Conservation (phyloP, 345 rosid genomes). For the Eucalyptus erythrocorys region DNA sequence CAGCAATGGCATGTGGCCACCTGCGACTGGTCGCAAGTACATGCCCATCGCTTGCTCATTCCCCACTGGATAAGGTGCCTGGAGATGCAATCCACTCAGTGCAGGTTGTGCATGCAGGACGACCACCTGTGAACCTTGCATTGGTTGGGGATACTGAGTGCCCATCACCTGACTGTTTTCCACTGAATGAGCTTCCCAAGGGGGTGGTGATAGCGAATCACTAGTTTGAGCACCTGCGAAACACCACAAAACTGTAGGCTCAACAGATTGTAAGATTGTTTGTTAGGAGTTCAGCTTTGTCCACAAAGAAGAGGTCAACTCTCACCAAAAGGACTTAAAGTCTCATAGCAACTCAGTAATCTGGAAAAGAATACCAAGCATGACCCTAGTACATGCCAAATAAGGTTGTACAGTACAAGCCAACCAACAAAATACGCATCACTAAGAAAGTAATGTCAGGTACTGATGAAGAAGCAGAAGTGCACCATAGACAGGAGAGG, state of each 20-base stretch:
- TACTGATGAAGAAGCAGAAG: neutral
- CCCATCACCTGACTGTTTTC: conserved; percentile 39
- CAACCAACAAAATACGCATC: neutral
- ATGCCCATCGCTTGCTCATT: conserved; percentile 42
- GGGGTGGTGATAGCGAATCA: conserved; percentile 82
- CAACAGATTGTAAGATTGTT: neutral
- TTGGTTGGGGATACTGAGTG: conserved; percentile 45
- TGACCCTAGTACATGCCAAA: neutral
- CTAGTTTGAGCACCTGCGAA: conserved; percentile 45
- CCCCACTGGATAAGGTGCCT: conserved; percentile 26
- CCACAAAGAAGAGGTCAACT: neutral
- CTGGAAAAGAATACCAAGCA: neutral
- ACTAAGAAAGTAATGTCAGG: neutral
- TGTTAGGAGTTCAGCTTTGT: neutral
- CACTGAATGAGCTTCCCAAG: conserved; percentile 83
- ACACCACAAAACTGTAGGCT: conserved; percentile 1
- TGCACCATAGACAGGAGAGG: conserved; percentile 65
- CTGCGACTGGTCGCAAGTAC: conserved; percentile 51
- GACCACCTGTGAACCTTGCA: conserved; percentile 39
- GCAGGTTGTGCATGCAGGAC: conserved; percentile 16
- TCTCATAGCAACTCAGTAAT: neutral
- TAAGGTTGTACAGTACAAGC: neutral
- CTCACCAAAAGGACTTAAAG: neutral
- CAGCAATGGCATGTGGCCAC: conserved; percentile 10
- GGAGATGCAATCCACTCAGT: conserved; percentile 24